Conservation (phyloP, 2,329 filamentous ascomycete species). For the Claviceps arundinis region DNA sequence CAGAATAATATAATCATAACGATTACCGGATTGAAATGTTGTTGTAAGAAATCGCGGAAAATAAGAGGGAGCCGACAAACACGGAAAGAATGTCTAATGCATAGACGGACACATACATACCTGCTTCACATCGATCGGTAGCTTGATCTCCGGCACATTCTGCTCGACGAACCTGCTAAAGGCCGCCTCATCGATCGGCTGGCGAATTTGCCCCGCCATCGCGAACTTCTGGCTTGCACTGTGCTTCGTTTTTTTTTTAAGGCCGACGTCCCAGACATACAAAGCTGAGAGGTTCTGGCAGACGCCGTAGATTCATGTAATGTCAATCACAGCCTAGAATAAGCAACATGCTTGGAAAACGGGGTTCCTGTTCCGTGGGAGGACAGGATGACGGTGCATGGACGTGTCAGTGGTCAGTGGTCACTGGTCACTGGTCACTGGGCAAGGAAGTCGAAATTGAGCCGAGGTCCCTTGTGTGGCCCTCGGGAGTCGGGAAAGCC, state of each 20-base stretch:
- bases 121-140: slow-evolving; percentile 80
- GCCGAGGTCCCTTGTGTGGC: not conserved
- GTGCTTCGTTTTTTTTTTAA: too few species aligned
- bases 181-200: slow-evolving; percentile 72
- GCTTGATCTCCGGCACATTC: slow-evolving; percentile 72
- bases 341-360: too few species aligned
- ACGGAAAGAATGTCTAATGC: not conserved
- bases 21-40: not conserved
- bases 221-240: slow-evolving; percentile 3
- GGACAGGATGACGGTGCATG: too few species aligned
- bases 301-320: too few species aligned
- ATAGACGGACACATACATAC: slow-evolving; percentile 31
- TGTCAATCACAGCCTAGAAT: too few species aligned
- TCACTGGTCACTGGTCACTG: too few species aligned
- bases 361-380: too few species aligned
- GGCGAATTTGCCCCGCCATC: slow-evolving; percentile 80
- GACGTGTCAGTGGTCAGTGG: too few species aligned
- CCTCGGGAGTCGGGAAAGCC: too few species aligned
- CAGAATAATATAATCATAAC: too few species aligned
- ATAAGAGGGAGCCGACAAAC: not conserved
- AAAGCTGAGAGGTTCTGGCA: too few species aligned
- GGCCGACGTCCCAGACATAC: too few species aligned
- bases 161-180: slow-evolving; percentile 66
- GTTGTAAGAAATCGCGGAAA: not conserved
- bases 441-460: not conserved